Base-by-base conservation (phyloP, 768 basidiomycete species). In the Pholiota microspora region DNA sequence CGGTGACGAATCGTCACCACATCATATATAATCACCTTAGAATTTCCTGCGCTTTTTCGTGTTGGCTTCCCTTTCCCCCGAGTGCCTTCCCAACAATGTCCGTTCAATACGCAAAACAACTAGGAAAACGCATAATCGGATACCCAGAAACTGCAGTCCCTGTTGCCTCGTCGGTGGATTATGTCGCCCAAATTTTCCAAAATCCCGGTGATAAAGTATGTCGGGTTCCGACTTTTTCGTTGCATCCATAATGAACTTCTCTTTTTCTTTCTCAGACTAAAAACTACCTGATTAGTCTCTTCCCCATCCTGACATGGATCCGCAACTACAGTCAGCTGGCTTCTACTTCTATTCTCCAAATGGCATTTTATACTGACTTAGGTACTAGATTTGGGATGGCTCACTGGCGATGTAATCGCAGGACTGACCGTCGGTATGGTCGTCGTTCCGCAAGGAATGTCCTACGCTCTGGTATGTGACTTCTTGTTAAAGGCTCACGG, bases 391-490 rank as follows among this genome's bases (percentile, higher is more conserved):
- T 48, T 83, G 31, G 86, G 84, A 28, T 95, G 94, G 94, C 68
- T 92, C 9, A 77, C 82, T 18, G 92, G 94, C 23, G 94, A 98
- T 71, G 62, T 96, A 16, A 85, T 97, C 63, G 93, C 94, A 56
- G 94, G 89, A 51, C 69, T 98, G 35, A 98, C 96, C 0, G 93
- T 98, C 58, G 96, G 96, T 24, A 87, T 97, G 63, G 96, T 99
- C 9, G 77, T 98, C 45, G 94, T 98, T 5, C 96, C 96, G 0
- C 96, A 99, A 71, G 80, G 86, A 55, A 90, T 95, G 86, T 94
- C 92, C 0, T 96, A 93, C 63, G 91, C 91, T 24, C 76, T 79
- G 72, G 89, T 88, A 69, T 51, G 50, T 51, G 27, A 28, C 46
- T 46, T 15, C 21, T 51, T 24, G 6, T 4, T 7, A 45, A 24